These are phyloP conservation scores for Excoecaria agallocha DNA, from an alignment of 345 rosid genomes.

Conservation along the genomic window DNA sequence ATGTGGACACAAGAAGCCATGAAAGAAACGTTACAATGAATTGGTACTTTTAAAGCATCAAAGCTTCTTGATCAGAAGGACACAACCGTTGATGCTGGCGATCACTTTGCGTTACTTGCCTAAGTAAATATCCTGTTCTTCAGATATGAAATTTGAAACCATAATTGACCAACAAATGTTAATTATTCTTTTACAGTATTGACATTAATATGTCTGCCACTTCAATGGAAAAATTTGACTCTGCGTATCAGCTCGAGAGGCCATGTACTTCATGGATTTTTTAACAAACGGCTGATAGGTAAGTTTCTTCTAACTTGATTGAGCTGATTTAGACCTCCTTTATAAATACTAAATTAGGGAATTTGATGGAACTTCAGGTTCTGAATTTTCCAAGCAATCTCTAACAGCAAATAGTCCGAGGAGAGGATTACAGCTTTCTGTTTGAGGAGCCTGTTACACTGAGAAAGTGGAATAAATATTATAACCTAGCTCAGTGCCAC, in stretches of 20 bases:
- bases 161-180: not conserved
- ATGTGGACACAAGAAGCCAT: conserved; percentile 10
- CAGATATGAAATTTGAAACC: not conserved
- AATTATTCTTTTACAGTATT: not conserved
- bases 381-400: conserved; percentile 7
- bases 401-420: not conserved
- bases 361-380: conserved; percentile 1
- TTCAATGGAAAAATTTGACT: conserved; percentile 3
- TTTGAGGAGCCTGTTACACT: conserved; percentile 11
- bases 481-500: conserved; percentile 17
- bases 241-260: not conserved
- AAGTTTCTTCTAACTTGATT: not conserved
- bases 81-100: not conserved
- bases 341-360: too few species aligned
- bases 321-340: not conserved
- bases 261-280: conserved; percentile 6
- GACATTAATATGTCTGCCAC: not conserved
- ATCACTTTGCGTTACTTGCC: conserved; percentile 9
- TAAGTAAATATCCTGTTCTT: not conserved
- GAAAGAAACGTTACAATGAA: not conserved
- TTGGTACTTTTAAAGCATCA: conserved; percentile 2
- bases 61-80: conserved; percentile 16
- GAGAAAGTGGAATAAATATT: not conserved
- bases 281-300: conserved; percentile 2
- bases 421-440: conserved; percentile 7